Evolutionary conservation across 139 green algal genomes (phyloP).

Genomic region (Mesostigma viride): DNA sequence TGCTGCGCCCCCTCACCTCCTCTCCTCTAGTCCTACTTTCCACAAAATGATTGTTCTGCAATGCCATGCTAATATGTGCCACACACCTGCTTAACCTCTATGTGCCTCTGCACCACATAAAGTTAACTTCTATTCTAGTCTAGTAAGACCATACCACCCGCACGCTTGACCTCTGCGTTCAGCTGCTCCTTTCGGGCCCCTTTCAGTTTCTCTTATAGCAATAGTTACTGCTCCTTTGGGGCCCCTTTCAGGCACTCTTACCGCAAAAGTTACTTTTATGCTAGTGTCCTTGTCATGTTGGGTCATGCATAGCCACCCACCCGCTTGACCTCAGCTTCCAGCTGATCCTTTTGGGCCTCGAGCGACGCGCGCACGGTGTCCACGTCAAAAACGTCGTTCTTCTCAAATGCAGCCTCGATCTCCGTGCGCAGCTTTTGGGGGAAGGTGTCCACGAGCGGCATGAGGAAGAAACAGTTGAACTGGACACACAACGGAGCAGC

Average conservation of each 20-base stretch:
- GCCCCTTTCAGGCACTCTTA: not conserved
- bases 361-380: constrained; percentile 49
- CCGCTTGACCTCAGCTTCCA: constrained; percentile 10
- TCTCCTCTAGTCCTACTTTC: too few species aligned
- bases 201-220: not conserved
- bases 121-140: too few species aligned
- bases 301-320: not conserved
- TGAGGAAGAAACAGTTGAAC: constrained; percentile 99
- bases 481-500: constrained; percentile 2
- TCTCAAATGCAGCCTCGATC: constrained; percentile 69
- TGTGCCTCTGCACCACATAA: too few species aligned
- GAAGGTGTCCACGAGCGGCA: constrained; percentile 87
- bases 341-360: constrained; percentile 27
- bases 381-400: constrained; percentile 81
- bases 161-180: too few species aligned
- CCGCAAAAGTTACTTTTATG: not conserved
- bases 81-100: too few species aligned
- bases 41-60: too few species aligned
- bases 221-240: not conserved
- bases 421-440: constrained; percentile 63
- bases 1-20: too few species aligned
- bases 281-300: not conserved
- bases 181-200: too few species aligned
- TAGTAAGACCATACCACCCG: too few species aligned
- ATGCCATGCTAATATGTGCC: too few species aligned